Base-by-base conservation (phyloP, 306 rosid species). In the Lablab purpureus region DNA sequence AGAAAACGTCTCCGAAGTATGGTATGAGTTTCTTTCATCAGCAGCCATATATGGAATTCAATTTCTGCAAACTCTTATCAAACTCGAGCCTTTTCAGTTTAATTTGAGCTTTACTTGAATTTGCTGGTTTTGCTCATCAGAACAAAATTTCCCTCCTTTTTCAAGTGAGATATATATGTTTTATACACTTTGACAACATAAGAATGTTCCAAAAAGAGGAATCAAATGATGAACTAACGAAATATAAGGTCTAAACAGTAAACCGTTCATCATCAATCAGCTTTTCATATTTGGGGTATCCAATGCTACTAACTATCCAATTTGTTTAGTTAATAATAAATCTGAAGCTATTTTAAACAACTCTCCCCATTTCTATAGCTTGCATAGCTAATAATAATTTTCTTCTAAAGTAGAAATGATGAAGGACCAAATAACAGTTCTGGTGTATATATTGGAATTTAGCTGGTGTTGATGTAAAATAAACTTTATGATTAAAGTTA, bases 201-300 rank as follows among this genome's bases (percentile, higher is more conserved):
- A 80, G 80, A 80, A 87, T 81, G 77, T 87, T 91, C 78, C 73
- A 54, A 75, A 78, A 47, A 22, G 65, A 47, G 80, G 54, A 69
- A 63, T 80, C 64, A 69, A 59, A 40, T 40, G 45, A 81, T 43
- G 80, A 71, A 9, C 27, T 10, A 68, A 32, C 76, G 21, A 60
- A 50, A 78, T 49, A 36, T 23, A 30, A 6, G 51, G 71, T 63
- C 73, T 36, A 68, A 52, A 66, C 65, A 59, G 18, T 14, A 41
- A 41, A 10, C 21, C 41, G 65, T 43, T 71, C 10, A 66, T 75
- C 59, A 46, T 54, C 73, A 74, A 77, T 80, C 79, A 34, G 56
- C 49, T 82, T 49, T 73, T 47, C 46, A 37, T 45, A 45, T 18
- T 60, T 19, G 56, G 68, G 27, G 87, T 47, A 81, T 84, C 88